Evolutionary conservation across 108 stramenopile genomes (phyloP), one percentile per base, ranked within the genome.

Genomic region (Aurantiochytrium sp.): DNA sequence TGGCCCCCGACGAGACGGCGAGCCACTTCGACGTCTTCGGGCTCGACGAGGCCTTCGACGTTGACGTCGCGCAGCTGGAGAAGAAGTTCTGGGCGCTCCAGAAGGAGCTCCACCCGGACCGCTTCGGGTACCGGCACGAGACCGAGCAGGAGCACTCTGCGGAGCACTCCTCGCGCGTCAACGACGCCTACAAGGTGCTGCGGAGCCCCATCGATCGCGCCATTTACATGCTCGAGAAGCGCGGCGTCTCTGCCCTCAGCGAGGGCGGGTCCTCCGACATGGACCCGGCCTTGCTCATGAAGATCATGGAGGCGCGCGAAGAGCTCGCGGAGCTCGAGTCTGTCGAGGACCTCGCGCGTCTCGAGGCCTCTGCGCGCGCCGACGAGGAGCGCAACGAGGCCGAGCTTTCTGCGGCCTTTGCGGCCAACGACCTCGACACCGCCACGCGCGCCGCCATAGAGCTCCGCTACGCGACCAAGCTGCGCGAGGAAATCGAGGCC

Each of bases 91-190:
- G 73, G 73, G 6, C 39, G n/a, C 73, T 81, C 10, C 73, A 81
- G 24, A 81, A 81, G 73, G 32, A 81, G 24, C 73, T 81, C 45
- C 73, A 81, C 24, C 73, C 73, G n/a, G 73, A 81, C 73, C 73
- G 73, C 45, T 81, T 48, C 24, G 73, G 73, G 24, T 48, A 81
- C 73, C 12, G 45, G 12, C 39, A 41, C 73, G 73, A 81, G 73
- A 81, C 21, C 6, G 73, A 81, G 73, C 73, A 81, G 3, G 73
- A 81, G 36, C 24, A 39, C 73, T 81, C 73, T 37, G 73, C 73
- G 17, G 73, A 81, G 45, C 45, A 81, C 45, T 81, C 73, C 1
- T 81, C 73, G 21, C 42, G 42, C 1, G 45, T 81, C 45, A 81
- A 81, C 39, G 30, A 81, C 24, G 73, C 73, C 42, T 81, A 81